Evolutionary conservation across 2,329 filamentous ascomycete genomes (phyloP), one percentile per base, ranked within the genome.

Genomic region (Grosmannia serpens): DNA sequence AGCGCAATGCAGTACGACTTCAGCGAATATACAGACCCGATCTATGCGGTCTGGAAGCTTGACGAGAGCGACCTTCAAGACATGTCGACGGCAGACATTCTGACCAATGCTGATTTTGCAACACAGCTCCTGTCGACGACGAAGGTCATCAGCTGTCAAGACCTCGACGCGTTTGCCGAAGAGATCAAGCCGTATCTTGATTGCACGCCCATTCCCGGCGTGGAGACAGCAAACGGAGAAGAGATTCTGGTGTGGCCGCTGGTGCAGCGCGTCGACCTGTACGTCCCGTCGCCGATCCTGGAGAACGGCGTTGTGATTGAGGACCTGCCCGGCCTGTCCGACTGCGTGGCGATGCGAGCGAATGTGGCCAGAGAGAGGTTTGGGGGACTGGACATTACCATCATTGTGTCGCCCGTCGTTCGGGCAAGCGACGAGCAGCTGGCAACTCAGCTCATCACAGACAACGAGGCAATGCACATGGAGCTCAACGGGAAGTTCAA

Each of bases 271-370:
- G 72, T 75, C 3, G 65, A 67, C 2, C 69, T 82, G 2, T 80
- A 73, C 55, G 69, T 72, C 11, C 77, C 74, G 55, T 70, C 76
- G 0, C 64, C 72, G 1, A 72, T 78, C 0, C 65, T 83, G 1
- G 71, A 71, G 0, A 74, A 76, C 4, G 78, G 79, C 0, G 71
- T 78, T 1, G 73, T 76, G 0, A 68, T 82, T 4, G 78, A 81
- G 0, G 78, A 83, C 60, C 69, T 83, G 0, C 80, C 80, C 0
- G 80, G 80, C 9, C 70, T 79, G 0, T 75, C 76, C 0, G 80
- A 83, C 22, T 59, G 60, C 0, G 60, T 64, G 0, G 58, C 61
- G 1, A 68, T 67, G 24, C 67, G 71, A 2, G 64, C 64, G 0
- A 53, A 59, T 0, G 56, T 71, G 0, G 67, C 70, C 0, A 20